phyloP scores from a whole-genome alignment of 129 eudicot genomes.

The Lactuca saligna region DNA sequence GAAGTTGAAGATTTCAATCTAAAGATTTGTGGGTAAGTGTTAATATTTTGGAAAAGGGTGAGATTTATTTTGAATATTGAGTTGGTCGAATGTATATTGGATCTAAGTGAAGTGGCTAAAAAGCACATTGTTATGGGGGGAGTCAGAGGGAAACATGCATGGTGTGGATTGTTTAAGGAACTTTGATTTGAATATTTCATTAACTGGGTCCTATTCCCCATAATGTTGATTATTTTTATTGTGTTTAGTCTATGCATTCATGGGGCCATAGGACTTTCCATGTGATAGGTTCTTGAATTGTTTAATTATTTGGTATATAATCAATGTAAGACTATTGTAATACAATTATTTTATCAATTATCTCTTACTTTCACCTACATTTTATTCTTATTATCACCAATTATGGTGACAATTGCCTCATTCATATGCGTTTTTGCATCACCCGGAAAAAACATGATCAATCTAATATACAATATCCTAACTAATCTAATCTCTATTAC shows the following conservation, averaged over 20 bases:
- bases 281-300: slow-evolving; percentile 24
- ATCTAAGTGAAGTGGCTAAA: slow-evolving; percentile 25
- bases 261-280: slow-evolving; percentile 21
- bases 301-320: neutral
- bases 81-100: slow-evolving; percentile 32
- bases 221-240: slow-evolving; percentile 9
- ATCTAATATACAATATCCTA: too few relatives aligned
- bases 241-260: neutral
- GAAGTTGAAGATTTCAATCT: slow-evolving; percentile 20
- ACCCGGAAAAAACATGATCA: too few relatives aligned
- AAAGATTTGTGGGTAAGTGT: slow-evolving; percentile 22
- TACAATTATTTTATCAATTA: too few relatives aligned
- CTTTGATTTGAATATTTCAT: slow-evolving; percentile 17
- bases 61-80: slow-evolving; percentile 7
- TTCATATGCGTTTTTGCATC: too few relatives aligned
- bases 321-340: too few relatives aligned
- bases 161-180: slow-evolving; percentile 28
- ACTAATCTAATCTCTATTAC: too few relatives aligned
- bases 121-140: slow-evolving; percentile 26
- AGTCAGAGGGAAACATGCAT: slow-evolving; percentile 26
- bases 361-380: too few relatives aligned
- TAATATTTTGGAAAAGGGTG: slow-evolving; percentile 3
- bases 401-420: too few relatives aligned
- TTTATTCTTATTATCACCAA: too few relatives aligned
- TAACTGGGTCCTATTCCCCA: slow-evolving; percentile 19